Conservation (phyloP, 495 filamentous ascomycete genomes). For the Chaetomium cochliodes region DNA sequence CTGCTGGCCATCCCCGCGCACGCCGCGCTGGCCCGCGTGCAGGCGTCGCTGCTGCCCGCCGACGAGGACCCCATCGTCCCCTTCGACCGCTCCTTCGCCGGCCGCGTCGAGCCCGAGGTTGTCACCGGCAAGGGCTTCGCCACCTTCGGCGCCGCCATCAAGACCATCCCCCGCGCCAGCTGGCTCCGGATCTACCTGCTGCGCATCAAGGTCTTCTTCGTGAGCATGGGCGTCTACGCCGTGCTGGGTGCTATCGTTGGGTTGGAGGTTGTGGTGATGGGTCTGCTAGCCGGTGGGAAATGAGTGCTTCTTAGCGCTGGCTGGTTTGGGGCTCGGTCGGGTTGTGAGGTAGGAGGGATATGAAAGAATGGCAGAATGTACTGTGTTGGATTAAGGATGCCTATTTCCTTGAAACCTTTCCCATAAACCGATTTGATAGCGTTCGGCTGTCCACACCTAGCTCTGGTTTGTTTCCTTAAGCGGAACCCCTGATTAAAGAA, state of each 20-base stretch:
- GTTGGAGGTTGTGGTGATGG: constrained; percentile 21
- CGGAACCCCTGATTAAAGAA: no score
- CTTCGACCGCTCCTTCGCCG: constrained; percentile 52
- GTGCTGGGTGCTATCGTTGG: constrained; percentile 46
- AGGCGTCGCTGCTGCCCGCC: constrained; percentile 51
- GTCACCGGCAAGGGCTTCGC: constrained; percentile 68
- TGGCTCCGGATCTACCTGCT: constrained; percentile 66
- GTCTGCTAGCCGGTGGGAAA: neutral
- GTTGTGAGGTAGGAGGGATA: neutral
- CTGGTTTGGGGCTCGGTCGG: neutral
- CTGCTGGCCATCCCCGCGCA: constrained; percentile 44
- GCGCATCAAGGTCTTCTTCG: constrained; percentile 58
- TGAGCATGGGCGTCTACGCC: constrained; percentile 48
- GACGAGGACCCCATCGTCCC: constrained; percentile 51
- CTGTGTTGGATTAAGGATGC: neutral
- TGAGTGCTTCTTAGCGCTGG: neutral
- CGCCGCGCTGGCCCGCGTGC: constrained; percentile 48
- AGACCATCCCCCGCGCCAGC: constrained; percentile 63
- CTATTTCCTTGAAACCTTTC: neutral
- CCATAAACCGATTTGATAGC: neutral
- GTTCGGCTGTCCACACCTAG: neutral
- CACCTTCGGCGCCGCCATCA: constrained; percentile 69
- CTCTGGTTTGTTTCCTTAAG: neutral
- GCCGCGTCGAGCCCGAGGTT: constrained; percentile 54
- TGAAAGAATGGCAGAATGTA: neutral